phyloP scores from a whole-genome alignment of 2,329 filamentous ascomycete species.

The Sphaerulina musiva region DNA sequence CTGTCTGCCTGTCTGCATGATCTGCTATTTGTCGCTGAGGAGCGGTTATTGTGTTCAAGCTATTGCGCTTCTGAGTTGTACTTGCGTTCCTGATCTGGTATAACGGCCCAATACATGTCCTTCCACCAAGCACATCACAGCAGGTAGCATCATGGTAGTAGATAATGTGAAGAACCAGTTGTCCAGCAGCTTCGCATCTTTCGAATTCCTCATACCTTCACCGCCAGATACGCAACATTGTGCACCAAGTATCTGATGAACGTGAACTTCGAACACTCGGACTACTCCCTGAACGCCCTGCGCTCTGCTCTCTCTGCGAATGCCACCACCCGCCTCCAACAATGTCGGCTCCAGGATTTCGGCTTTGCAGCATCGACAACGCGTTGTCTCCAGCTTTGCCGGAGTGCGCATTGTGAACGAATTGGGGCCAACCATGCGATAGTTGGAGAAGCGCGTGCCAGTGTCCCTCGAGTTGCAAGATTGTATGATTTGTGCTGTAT shows the following conservation, averaged over 20 bases:
- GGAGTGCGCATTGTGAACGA: too few relatives aligned
- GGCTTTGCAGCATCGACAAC: neutral
- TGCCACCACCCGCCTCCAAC: neutral
- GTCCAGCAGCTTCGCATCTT: constrained; percentile 11
- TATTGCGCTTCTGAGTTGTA: constrained; percentile 21
- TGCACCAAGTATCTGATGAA: constrained; percentile 16
- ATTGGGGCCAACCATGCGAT: too few relatives aligned
- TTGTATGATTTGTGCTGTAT: too few relatives aligned
- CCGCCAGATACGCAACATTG: constrained; percentile 20
- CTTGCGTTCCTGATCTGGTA: constrained; percentile 20
- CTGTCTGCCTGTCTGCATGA: constrained; percentile 12
- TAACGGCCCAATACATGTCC: constrained; percentile 6
- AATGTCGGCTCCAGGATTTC: too few relatives aligned
- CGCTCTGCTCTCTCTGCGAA: neutral
- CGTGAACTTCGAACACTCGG: constrained; percentile 1
- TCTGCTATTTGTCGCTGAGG: constrained; percentile 22
- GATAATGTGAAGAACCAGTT: constrained; percentile 10
- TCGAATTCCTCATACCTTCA: neutral
- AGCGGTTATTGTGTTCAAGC: constrained; percentile 26
- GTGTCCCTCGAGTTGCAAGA: too few relatives aligned
- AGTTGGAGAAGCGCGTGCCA: too few relatives aligned
- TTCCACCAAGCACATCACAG: constrained; percentile 15
- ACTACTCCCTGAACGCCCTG: neutral
- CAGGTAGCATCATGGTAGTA: constrained; percentile 10
- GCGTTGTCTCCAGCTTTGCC: neutral